Base-by-base conservation (phyloP, 495 filamentous ascomycete species). In the Aspergillus sclerotioniger region DNA sequence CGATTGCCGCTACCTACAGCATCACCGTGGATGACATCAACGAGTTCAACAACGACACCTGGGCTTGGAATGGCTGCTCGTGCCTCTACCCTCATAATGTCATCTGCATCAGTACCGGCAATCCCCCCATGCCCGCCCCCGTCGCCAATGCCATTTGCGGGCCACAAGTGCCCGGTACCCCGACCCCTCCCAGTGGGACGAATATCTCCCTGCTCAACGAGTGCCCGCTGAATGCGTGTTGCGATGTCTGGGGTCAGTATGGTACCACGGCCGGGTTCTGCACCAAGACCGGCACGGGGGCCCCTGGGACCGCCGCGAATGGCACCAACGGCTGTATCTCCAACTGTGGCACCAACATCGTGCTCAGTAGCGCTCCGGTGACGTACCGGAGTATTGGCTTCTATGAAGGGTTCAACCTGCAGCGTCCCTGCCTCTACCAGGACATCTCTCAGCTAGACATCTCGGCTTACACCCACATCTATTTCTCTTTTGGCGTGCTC, bases 271-370 rank as follows among this genome's bases (percentile, higher is more conserved):
- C 31, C 0, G 78, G 82, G 1, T 83, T 81, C 57, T 85, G 81
- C 54, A 72, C 57, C 8, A 61, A 61, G 6, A 60, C 66, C 10
- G 37, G 19, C 25, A 71, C 64, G 8, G 63, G 74, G 50, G 63
- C 68, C 1, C 78, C 78, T 0, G 79, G 79, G 0, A 77, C 74
- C 0, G 56, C 71, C 1, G 28, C 58, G 17, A 45, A 53, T 0
- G 66, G 61, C 29, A 71, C 63, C 0, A 70, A 77, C 57, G 76
- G 76, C 10, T 83, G 80, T 65, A 75, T 80, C 31, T 77, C 66
- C 17, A 78, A 77, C 62, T 83, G 79, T 57, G 80, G 77, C 8
- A 72, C 60, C 7, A 58, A 74, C 7, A 67, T 81, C 12, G 64
- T 67, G 19, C 70, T 59, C 6, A 61, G 59, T 29, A 20, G 4